Evolutionary conservation across 1,284 basidiomycete species (phyloP).

Genomic region (Cerrena zonata): DNA sequence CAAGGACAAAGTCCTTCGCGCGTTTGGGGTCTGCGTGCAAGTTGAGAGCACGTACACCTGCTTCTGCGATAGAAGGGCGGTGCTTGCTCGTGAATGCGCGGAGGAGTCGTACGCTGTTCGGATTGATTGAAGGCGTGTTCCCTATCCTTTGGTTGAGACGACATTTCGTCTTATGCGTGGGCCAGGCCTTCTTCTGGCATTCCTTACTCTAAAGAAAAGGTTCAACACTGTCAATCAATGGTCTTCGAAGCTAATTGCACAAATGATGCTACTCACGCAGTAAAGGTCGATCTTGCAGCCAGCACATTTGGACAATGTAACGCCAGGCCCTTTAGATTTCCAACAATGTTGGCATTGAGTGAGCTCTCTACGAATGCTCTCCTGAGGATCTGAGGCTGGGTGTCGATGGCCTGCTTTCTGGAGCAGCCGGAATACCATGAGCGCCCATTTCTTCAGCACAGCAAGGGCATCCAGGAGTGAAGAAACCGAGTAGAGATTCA

Average conservation of each 20-base stretch:
- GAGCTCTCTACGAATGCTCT: conserved; percentile 2
- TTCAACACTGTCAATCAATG: neutral
- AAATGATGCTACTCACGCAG: conserved; percentile 6
- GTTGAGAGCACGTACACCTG: conserved; percentile 19
- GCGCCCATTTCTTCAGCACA: neutral
- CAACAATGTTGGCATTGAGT: conserved; percentile 9
- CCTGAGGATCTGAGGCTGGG: conserved; percentile 1
- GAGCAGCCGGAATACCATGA: neutral
- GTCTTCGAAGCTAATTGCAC: neutral
- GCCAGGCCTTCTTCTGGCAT: conserved; percentile 21
- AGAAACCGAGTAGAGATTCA: too few species aligned
- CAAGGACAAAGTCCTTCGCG: conserved; percentile 16
- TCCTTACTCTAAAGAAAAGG: conserved; percentile 17
- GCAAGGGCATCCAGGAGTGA: conserved; percentile 3
- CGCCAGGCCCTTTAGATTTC: conserved; percentile 4
- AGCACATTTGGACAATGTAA: conserved; percentile 1
- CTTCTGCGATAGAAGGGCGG: conserved; percentile 17
- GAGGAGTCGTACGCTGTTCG: conserved; percentile 4
- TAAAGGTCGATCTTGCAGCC: conserved; percentile 7
- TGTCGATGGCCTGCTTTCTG: neutral
- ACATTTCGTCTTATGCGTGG: conserved; percentile 19
- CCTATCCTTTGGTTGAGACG: conserved; percentile 16
- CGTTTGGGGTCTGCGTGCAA: conserved; percentile 11
- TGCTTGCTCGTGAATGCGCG: conserved; percentile 22
- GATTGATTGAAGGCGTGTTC: neutral